These are phyloP conservation scores for Andrographis paniculata DNA, from an alignment of 305 asterid species.

Conservation along the genomic window DNA sequence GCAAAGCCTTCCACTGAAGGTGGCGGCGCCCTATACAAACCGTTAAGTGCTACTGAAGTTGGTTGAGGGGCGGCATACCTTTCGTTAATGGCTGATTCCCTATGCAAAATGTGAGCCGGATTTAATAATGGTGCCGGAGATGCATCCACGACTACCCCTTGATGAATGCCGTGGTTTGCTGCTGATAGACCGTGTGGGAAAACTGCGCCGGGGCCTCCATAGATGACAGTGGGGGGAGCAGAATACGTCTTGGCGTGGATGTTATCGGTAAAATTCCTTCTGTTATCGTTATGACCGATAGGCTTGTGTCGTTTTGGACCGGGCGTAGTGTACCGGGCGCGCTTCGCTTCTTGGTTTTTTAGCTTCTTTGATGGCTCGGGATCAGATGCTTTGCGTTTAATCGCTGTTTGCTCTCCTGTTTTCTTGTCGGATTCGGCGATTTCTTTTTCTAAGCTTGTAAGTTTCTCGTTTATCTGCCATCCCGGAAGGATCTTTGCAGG, in stretches of 20 bases:
- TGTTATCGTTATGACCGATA: conserved; percentile 20
- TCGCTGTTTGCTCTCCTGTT: conserved; percentile 24
- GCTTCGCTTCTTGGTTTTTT: conserved; percentile 44
- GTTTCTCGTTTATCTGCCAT: conserved; percentile 59
- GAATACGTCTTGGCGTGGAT: conserved; percentile 24
- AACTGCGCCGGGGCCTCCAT: conserved; percentile 49
- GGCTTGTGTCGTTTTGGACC: conserved; percentile 25
- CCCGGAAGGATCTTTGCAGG: conserved; percentile 51
- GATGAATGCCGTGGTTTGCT: conserved; percentile 21
- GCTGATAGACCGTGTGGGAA: conserved; percentile 22
- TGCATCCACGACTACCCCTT: conserved; percentile 27
- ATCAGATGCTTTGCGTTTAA: conserved; percentile 50
- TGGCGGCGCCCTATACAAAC: conserved; percentile 37
- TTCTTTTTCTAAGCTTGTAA: conserved; percentile 43
- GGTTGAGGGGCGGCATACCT: conserved; percentile 30
- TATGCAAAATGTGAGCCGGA: too few species aligned
- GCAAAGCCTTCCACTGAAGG: conserved; percentile 37
- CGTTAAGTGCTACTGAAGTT: conserved; percentile 29
- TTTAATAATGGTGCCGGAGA: conserved; percentile 25
- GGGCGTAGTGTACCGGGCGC: conserved; percentile 31
- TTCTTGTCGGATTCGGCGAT: conserved; percentile 28
- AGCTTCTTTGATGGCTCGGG: conserved; percentile 29
- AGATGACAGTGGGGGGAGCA: conserved; percentile 36
- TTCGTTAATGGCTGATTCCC: conserved; percentile 25
- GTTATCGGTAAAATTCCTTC: conserved; percentile 22